A percentile compares a stretch with the other conserved stretches of the same genome.
Evolutionary conservation across 2,329 filamentous ascomycete species (phyloP).

Genomic region (Xylaria sp.): DNA sequence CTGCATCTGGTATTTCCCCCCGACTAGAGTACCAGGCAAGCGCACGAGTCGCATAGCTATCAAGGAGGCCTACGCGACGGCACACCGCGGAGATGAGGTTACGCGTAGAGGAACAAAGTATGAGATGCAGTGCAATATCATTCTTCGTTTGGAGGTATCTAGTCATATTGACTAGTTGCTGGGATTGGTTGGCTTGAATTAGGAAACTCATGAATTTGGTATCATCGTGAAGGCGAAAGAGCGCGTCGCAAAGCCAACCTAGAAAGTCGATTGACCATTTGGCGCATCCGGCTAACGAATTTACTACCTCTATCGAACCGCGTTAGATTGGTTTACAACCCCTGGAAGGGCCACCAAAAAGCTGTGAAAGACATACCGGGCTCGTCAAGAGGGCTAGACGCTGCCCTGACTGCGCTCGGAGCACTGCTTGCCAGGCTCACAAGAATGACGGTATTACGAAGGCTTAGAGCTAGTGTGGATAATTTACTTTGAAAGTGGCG

Average conservation of each 20-base stretch:
- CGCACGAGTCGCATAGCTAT: slow-evolving; percentile 54
- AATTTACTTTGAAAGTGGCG: slow-evolving; percentile 75
- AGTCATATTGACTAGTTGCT: slow-evolving; percentile 55
- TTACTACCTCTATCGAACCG: slow-evolving; percentile 65
- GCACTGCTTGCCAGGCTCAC: slow-evolving; percentile 67
- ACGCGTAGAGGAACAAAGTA: slow-evolving; percentile 77
- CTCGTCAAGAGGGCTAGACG: slow-evolving; percentile 66
- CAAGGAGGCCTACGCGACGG: slow-evolving; percentile 65
- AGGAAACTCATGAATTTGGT: slow-evolving; percentile 57
- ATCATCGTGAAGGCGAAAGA: slow-evolving; percentile 62
- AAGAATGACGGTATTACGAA: slow-evolving; percentile 73
- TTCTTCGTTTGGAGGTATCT: slow-evolving; percentile 59
- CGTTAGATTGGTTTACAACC: slow-evolving; percentile 21
- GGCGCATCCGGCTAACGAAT: slow-evolving; percentile 73
- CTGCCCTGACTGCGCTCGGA: slow-evolving; percentile 59
- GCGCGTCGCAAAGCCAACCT: slow-evolving; percentile 64
- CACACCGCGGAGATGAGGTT: slow-evolving; percentile 73
- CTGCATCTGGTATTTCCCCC: slow-evolving; percentile 49
- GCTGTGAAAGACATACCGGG: slow-evolving; percentile 51
- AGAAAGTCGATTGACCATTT: slow-evolving; percentile 79
- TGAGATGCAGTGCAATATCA: slow-evolving; percentile 64
- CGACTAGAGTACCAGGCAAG: slow-evolving; percentile 56
- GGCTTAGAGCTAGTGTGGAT: slow-evolving; percentile 74
- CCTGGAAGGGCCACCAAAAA: neutral
- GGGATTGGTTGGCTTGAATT: slow-evolving; percentile 41